Percentiles rank a stretch among this genome's conserved stretches.
Conservation (phyloP, 805 yeast genomes). For the Scheffersomyces ergatensis region DNA sequence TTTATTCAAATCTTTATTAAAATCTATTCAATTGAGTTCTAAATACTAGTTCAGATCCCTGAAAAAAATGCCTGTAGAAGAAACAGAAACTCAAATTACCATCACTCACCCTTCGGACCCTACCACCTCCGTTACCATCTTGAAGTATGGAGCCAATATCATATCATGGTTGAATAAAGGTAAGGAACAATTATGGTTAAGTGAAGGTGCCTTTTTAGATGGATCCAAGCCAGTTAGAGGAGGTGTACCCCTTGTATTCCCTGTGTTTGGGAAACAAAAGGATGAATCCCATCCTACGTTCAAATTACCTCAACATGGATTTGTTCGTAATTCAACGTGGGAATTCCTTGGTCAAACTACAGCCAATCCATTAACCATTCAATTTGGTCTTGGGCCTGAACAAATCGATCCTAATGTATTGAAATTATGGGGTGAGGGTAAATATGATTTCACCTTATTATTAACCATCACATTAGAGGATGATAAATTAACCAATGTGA, state of each 20-base stretch:
- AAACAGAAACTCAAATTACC: constrained; percentile 59
- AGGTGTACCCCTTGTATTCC: constrained; percentile 95
- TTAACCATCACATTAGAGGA: constrained; percentile 62
- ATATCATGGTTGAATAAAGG: constrained; percentile 73
- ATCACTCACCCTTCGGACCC: constrained; percentile 54
- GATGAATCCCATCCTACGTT: constrained; percentile 53
- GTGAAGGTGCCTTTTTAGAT: constrained; percentile 76
- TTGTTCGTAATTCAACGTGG: constrained; percentile 90
- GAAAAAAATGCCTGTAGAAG: constrained; percentile 67
- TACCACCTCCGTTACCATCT: constrained; percentile 59
- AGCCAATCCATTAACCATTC: constrained; percentile 68
- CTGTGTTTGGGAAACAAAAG: constrained; percentile 76
- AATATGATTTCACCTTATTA: constrained; percentile 73
- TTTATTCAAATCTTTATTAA: too few relatives aligned
- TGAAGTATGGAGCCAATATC: constrained; percentile 87
- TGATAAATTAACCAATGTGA: constrained; percentile 60
- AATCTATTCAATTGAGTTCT: too few relatives aligned
- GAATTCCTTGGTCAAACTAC: constrained; percentile 87
- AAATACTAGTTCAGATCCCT: too few relatives aligned
- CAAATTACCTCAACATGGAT: constrained; percentile 90
- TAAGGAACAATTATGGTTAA: constrained; percentile 80
- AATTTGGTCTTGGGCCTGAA: constrained; percentile 90
- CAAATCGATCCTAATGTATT: constrained; percentile 61
- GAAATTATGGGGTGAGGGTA: constrained; percentile 50
- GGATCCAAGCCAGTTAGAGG: constrained; percentile 96